Conservation (phyloP, 345 rosid species). For the Anacardium occidentale region DNA sequence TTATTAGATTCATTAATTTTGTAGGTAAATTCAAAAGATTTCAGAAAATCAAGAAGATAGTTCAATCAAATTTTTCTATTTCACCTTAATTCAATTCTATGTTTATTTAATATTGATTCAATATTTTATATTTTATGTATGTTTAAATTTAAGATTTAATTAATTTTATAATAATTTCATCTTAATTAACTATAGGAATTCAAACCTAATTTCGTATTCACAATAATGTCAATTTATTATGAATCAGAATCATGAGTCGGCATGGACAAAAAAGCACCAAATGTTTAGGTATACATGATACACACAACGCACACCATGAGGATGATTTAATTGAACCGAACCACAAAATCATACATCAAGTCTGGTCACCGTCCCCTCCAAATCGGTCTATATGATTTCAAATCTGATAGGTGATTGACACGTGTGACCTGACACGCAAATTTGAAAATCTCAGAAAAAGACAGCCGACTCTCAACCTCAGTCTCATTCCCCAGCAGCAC, state of each 20-base stretch:
- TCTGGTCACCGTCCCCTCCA: neutral
- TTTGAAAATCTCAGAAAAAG: slow-evolving; percentile 14
- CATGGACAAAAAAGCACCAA: slow-evolving; percentile 5
- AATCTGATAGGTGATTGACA: neutral
- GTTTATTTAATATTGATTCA: too few species aligned
- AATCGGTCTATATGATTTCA: neutral
- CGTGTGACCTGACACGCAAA: slow-evolving; percentile 23
- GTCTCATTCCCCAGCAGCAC: too few species aligned
- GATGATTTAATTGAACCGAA: neutral
- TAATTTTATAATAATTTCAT: too few species aligned
- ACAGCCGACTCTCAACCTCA: slow-evolving; percentile 22
- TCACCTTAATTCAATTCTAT: too few species aligned
- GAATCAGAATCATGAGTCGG: neutral
- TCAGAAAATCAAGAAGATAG: too few species aligned
- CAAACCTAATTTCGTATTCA: too few species aligned
- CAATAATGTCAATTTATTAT: neutral
- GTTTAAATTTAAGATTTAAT: too few species aligned
- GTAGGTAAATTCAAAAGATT: too few species aligned
- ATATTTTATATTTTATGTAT: too few species aligned
- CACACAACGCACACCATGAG: neutral
- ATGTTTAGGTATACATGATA: slow-evolving; percentile 7
- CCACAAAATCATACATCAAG: neutral
- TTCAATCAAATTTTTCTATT: too few species aligned
- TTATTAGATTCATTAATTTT: too few species aligned
- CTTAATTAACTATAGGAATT: too few species aligned